These are phyloP conservation scores for Prunus mira DNA, from an alignment of 306 rosid species.

Conservation along the genomic window DNA sequence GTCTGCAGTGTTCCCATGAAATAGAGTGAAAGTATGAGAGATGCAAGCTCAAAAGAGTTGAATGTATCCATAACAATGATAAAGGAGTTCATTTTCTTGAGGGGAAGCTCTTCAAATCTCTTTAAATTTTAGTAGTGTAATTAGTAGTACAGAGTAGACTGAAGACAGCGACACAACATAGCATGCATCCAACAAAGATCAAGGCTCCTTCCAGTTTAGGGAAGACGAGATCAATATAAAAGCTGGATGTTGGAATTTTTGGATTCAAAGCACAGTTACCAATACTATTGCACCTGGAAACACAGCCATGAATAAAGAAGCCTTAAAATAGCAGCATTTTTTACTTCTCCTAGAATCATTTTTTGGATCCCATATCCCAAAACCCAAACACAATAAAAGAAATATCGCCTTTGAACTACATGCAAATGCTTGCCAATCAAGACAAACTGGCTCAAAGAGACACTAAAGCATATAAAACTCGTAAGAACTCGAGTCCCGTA, in stretches of 20 bases:
- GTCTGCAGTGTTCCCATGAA: conserved; percentile 51
- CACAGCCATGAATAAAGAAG: neutral
- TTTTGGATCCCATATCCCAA: neutral
- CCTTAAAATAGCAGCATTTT: neutral
- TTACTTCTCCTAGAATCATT: neutral
- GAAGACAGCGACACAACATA: neutral
- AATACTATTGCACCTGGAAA: neutral
- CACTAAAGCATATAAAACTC: neutral
- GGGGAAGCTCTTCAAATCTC: neutral
- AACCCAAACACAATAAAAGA: neutral
- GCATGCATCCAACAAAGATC: neutral
- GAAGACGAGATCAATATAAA: neutral
- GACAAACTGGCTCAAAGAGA: neutral
- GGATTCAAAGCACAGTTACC: neutral
- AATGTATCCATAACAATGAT: neutral
- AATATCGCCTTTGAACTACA: neutral
- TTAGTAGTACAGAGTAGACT: neutral
- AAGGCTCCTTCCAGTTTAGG: neutral
- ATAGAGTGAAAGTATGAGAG: conserved; percentile 10
- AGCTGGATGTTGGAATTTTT: neutral
- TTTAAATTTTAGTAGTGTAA: neutral
- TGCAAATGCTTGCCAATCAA: neutral
- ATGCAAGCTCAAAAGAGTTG: neutral
- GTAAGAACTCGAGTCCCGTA: neutral
- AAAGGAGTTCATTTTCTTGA: neutral